A percentile compares a stretch with the other conserved stretches of the same genome.
phyloP scores from a whole-genome alignment of 352 stramenopile genomes.

The Phytophthora hybrid region DNA sequence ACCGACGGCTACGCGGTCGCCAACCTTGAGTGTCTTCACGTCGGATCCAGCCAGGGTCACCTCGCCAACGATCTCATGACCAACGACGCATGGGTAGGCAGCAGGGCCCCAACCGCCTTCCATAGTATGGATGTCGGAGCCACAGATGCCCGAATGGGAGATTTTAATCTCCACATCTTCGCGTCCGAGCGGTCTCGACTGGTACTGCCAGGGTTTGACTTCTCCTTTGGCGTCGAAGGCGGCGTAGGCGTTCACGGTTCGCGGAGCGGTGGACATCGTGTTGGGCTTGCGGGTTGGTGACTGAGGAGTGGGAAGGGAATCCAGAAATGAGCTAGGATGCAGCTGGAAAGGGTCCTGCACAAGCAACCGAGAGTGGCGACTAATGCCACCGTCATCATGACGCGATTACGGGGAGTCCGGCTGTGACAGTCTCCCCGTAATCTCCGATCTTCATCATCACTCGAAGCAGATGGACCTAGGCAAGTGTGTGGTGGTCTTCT shows the following conservation, averaged over 20 bases:
- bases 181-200: conserved; percentile 1
- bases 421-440: conserved; percentile 9
- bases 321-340: neutral
- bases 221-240: conserved; percentile 19
- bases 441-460: neutral
- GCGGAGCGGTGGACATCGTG: neutral
- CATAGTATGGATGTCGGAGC: conserved; percentile 11
- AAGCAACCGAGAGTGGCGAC: neutral
- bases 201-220: conserved; percentile 23
- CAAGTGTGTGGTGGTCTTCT: too few relatives aligned
- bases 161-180: conserved; percentile 10
- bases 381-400: neutral
- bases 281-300: neutral
- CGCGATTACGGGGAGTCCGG: conserved; percentile 1
- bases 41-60: neutral
- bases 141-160: conserved; percentile 11
- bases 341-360: neutral
- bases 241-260: conserved; percentile 11
- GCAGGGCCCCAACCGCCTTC: conserved; percentile 1
- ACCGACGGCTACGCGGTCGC: conserved; percentile 1
- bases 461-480: too few relatives aligned
- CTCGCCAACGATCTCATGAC: conserved; percentile 12
- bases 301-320: neutral
- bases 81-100: conserved; percentile 8
- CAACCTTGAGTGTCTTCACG: neutral